Conservation (phyloP, 2,329 filamentous ascomycete species). For the Sporothrix variecibatus region DNA sequence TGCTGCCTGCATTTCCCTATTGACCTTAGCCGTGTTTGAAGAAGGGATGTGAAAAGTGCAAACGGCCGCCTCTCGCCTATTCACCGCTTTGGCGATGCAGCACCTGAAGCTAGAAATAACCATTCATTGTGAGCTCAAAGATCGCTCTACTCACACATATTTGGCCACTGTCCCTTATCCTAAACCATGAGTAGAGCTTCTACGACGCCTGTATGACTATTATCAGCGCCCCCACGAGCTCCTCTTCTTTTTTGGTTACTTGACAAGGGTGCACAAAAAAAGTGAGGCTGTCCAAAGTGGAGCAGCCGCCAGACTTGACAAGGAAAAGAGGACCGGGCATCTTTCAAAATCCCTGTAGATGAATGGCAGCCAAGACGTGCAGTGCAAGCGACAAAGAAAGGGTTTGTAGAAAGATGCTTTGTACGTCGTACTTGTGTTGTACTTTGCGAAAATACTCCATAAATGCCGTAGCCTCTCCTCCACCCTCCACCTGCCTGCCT, state of each 20-base stretch:
- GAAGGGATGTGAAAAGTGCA: not conserved
- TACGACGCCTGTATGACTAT: no score
- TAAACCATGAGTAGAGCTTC: no score
- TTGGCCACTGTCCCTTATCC: no score
- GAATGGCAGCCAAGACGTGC: not conserved
- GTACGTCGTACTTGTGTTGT: not conserved
- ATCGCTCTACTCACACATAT: no score
- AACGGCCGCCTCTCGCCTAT: not conserved
- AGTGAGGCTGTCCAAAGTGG: constrained; percentile 13
- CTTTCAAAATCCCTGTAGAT: not conserved
- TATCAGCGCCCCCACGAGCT: not conserved
- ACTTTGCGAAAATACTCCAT: not conserved
- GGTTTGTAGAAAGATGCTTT: not conserved
- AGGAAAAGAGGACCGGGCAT: not conserved
- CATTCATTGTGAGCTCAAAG: no score
- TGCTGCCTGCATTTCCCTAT: not conserved
- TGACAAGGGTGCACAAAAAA: not conserved
- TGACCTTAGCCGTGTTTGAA: not conserved
- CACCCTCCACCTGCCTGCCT: not conserved
- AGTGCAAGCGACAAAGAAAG: not conserved
- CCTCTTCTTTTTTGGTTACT: not conserved
- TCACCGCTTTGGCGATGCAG: not conserved
- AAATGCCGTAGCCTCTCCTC: not conserved
- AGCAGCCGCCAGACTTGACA: not conserved
- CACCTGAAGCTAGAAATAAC: no score